Base-by-base conservation (phyloP, 2,329 filamentous ascomycete species). In the Colletotrichum endophyticum region DNA sequence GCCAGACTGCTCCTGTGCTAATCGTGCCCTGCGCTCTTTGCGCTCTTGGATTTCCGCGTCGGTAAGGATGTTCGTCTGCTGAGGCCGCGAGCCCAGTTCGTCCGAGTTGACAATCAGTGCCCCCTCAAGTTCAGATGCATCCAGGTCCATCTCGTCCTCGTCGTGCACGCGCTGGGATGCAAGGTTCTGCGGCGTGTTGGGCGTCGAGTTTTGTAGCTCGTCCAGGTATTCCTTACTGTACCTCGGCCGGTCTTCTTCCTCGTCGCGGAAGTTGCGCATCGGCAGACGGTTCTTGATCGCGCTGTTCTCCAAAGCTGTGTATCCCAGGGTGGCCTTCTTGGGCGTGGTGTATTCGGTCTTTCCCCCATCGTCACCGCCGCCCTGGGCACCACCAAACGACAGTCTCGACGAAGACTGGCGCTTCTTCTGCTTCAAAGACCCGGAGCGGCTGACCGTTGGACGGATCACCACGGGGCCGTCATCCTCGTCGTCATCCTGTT, bases 221-320 rank as follows among this genome's bases (percentile, higher is more conserved):
- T 95, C 93, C 25, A 99, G 89, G 79, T 96, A 95, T 80, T 98
- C 95, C 81, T 94, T 95, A 86, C 91, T 98, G 83, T 99, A 99
- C 75, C 88, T 94, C 0, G 95, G 96, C 49, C 94, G 89, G 68
- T 93, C 93, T 19, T 94, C 92, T 16, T 95, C 92, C 13, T 85
- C 86, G 27, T 76, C 76, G 16, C 92, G 90, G 8, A 88, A 86
- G 1, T 91, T 88, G 9, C 92, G 88, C 72, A 92, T 83, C 0
- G 92, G 92, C 0, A 95, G 84, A 84, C 81, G 85, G 84, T 91
- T 92, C 77, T 85, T 94, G 83, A 82, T 87, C 1, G 94, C 91
- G 81, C 91, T 95, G 78, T 92, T 93, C 81, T 95, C 93, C 3
- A 93, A 84, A 1, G 92, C 92, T 74, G 92, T 88, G 72, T 92